Base-by-base conservation (phyloP, 352 stramenopile species). In the Globisporangium spinosum region DNA sequence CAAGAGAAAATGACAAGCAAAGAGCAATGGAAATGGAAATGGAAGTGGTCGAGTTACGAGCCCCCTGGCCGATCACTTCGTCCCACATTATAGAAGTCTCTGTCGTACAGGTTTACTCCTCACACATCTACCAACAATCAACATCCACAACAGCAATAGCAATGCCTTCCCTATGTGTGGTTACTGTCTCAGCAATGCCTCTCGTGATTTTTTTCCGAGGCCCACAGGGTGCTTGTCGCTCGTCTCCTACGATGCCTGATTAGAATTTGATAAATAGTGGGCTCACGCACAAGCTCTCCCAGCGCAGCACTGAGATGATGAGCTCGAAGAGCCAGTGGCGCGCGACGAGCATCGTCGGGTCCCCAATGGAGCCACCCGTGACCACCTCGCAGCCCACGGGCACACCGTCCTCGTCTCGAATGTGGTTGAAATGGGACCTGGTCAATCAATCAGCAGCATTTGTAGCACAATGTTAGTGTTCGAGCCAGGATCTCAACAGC, bases 261-360 rank as follows among this genome's bases (percentile, higher is more conserved):
- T 32, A 32, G 3, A 67, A 23, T 49, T 81, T 78, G 47, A 86
- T 72, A 71, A 86, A 86, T 20, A 86, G 70, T 22, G 77, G 78
- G 22, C 66, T 75, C 49, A 86, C 76, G 45, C 74, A 82, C 64
- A 68, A 70, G 62, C 70, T 77, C 58, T 91, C 83, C 80, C 80
- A 91, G 23, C 78, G 76, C 66, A 91, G 38, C 13, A 89, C 80
- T 23, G 77, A 86, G 53, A 85, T 72, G 56, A 87, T 82, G 60
- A 91, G 71, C 72, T 91, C 83, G 27, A 89, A 85, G 9, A 91
- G 70, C 83, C 83, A 89, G 67, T 89, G 76, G 57, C 82, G 76
- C 56, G 76, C 77, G 20, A 78, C 75, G 60, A 86, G 58, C 63
- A 83, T 79, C 65, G 83, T 77, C 49, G 74, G 71, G 53, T 89